Conservation (phyloP, 2,329 filamentous ascomycete genomes). For the Sordariomycetes sp. region DNA sequence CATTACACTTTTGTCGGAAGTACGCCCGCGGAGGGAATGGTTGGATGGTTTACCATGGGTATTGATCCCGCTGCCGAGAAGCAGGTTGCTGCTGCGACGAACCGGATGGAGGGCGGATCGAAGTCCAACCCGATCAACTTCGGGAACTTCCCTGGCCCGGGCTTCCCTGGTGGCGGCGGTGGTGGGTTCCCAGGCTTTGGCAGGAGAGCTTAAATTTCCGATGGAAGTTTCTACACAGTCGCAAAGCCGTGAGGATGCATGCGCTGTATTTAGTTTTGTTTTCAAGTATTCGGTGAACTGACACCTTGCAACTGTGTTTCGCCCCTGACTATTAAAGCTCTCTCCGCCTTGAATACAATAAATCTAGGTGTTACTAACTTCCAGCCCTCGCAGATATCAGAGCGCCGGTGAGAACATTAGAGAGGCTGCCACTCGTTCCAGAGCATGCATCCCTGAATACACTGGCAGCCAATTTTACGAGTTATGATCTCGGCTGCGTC, state of each 20-base stretch:
- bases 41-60: constrained; percentile 42
- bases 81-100: not conserved
- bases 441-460: no score
- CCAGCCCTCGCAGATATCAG: no score
- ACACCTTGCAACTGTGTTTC: no score
- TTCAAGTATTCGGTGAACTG: no score
- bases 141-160: not conserved
- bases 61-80: constrained; percentile 21
- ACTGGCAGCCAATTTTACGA: no score
- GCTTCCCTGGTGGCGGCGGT: not conserved
- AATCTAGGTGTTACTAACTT: no score
- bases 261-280: no score
- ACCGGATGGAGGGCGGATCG: not conserved
- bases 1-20: constrained; percentile 48
- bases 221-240: not conserved
- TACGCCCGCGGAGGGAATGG: constrained; percentile 34
- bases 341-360: no score
- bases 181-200: not conserved
- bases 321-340: no score
- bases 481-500: no score
- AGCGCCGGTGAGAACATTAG: no score
- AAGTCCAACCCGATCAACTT: not conserved
- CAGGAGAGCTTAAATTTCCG: not conserved
- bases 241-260: not conserved
- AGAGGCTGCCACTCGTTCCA: no score